Conservation (phyloP, 2,329 filamentous ascomycete species). For the Bipolaris oryzae region DNA sequence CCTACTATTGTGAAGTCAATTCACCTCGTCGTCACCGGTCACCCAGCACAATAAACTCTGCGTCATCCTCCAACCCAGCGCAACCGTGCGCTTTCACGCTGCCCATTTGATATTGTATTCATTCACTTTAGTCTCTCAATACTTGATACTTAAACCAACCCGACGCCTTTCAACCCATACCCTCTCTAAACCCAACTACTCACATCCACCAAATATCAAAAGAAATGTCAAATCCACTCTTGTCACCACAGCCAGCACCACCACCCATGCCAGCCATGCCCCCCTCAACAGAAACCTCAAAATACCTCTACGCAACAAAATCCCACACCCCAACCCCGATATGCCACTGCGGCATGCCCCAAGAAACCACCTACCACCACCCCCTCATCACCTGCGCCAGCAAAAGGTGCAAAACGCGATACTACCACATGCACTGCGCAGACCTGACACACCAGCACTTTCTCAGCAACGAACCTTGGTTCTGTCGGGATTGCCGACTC, state of each 20-base stretch:
- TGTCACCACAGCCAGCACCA: not conserved
- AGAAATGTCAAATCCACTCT: not conserved
- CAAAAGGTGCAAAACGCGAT: not conserved
- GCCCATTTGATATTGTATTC: not conserved
- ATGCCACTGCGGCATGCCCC: not conserved
- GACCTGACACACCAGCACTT: not conserved
- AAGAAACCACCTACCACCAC: not conserved
- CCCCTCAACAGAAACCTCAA: not conserved
- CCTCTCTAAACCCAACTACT: not conserved
- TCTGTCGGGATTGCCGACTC: not conserved
- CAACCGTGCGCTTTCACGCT: not conserved
- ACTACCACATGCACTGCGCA: conserved; percentile 7
- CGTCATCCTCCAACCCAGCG: not conserved
- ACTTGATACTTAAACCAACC: no score
- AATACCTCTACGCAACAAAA: not conserved
- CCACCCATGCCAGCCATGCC: not conserved
- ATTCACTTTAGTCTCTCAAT: not conserved
- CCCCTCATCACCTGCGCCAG: conserved; percentile 7
- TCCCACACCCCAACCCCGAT: not conserved
- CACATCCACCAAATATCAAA: not conserved
- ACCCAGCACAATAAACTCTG: conserved; percentile 1
- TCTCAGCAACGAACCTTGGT: not conserved
- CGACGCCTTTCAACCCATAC: not conserved
- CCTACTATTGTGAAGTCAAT: not conserved
- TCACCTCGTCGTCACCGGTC: not conserved